Conservation (phyloP, 1,139 yeast genomes). For the Sugiyamaella grinbergsii region DNA sequence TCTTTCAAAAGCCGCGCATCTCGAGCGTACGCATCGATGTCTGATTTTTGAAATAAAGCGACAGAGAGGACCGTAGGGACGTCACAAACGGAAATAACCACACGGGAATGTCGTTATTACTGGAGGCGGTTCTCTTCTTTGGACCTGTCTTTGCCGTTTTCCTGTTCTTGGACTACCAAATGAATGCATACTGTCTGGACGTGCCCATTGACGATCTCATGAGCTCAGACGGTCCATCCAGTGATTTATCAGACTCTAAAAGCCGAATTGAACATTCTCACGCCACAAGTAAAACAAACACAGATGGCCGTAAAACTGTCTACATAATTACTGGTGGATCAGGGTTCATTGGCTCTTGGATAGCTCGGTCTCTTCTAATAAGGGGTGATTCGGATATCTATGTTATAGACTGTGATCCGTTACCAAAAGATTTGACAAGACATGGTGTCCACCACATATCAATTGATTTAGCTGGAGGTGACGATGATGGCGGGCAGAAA, state of each 20-base stretch:
- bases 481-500: no score
- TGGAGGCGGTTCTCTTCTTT: slow-evolving; percentile 11
- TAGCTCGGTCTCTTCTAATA: slow-evolving; percentile 37
- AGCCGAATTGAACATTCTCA: neutral
- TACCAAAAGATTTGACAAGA: slow-evolving; percentile 35
- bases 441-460: slow-evolving; percentile 32
- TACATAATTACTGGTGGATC: slow-evolving; percentile 41
- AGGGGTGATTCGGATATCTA: slow-evolving; percentile 33
- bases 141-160: slow-evolving; percentile 10
- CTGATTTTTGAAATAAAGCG: no score
- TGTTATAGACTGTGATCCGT: slow-evolving; percentile 30
- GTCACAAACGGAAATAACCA: neutral
- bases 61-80: no score
- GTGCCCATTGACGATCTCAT: slow-evolving; percentile 1
- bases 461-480: slow-evolving; percentile 25
- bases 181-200: slow-evolving; percentile 9
- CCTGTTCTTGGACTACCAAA: slow-evolving; percentile 10
- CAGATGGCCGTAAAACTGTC: slow-evolving; percentile 4
- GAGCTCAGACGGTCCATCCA: neutral
- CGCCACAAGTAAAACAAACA: no score
- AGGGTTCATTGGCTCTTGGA: slow-evolving; percentile 43
- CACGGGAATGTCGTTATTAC: slow-evolving; percentile 13
- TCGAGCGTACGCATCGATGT: no score
- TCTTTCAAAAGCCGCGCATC: no score
- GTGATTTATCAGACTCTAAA: no score